Percentiles rank a stretch among this genome's conserved stretches.
Evolutionary conservation across 75 land plant genomes (phyloP).

Genomic region (Azolla pinnata): DNA sequence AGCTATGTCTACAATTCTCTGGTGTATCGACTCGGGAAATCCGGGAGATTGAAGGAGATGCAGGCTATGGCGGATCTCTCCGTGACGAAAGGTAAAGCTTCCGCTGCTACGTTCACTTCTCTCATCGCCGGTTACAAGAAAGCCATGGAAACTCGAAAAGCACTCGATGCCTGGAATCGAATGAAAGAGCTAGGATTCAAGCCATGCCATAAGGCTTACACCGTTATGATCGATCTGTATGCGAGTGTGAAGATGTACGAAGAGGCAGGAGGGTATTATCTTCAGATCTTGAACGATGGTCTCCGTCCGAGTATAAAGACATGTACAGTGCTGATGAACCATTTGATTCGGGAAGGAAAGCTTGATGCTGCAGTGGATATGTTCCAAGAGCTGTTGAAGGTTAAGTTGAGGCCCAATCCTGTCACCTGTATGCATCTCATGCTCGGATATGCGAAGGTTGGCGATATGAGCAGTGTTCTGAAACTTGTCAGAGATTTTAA

Average conservation of each 20-base stretch:
- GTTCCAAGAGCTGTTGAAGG: slow-evolving; percentile 9
- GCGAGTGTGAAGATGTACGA: neutral
- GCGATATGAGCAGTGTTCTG: slow-evolving; percentile 4
- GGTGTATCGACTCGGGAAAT: neutral
- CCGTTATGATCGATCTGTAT: slow-evolving; percentile 2
- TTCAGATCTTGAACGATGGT: neutral
- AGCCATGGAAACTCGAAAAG: neutral
- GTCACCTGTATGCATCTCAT: slow-evolving; percentile 15
- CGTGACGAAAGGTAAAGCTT: neutral
- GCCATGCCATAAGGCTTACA: neutral
- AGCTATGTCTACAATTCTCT: neutral
- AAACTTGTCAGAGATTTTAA: slow-evolving; percentile 6
- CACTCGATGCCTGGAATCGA: neutral
- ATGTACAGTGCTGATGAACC: neutral
- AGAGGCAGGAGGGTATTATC: neutral
- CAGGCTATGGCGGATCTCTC: neutral
- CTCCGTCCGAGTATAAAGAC: neutral
- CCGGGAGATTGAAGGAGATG: neutral
- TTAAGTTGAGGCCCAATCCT: slow-evolving; percentile 9
- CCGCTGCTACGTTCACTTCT: neutral
- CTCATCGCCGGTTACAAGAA: neutral
- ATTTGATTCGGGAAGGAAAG: slow-evolving; percentile 17
- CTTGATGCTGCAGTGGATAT: slow-evolving; percentile 21
- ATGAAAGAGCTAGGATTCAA: neutral
- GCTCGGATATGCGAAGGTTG: slow-evolving; percentile 13